Evolutionary conservation across 1,284 basidiomycete genomes (phyloP), one percentile per base, ranked within the genome.

Genomic region (Rhodotorula sp.): DNA sequence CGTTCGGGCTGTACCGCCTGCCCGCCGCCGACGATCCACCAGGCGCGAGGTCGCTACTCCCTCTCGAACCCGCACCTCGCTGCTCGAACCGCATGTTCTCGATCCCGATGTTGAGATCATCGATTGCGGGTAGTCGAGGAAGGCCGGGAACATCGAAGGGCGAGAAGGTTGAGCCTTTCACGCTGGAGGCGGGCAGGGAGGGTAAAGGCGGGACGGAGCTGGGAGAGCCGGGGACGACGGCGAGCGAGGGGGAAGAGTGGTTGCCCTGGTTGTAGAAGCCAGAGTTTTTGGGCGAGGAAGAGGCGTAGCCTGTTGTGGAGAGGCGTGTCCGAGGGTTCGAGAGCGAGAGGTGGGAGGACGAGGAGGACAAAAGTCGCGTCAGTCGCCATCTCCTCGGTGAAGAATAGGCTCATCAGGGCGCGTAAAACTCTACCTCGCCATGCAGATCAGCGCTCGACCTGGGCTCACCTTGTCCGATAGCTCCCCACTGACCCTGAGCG

Each of bases 51-150:
- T 44, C 39, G 39, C 39, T 44, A 17, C 39, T 44, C 39, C 39
- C 13, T 44, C 39, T 44, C 19, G 39, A 44, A 3, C 39, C 39
- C 39, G 39, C n/a, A 30, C 51, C 19, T n/a, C 63, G 65, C 39
- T 73, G 68, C 51, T 73, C 67, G 66, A 75, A 75, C 24, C 57
- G 67, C 74, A 75, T 75, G 57, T 51, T 65, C 51, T 75, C 74
- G 32, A 75, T 53, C 9, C 67, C 68, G 59, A 75, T 32, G 53
- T 71, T 69, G 67, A 75, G 70, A 55, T 75, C 74, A 67, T 75
- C 74, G 46, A 74, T 34, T 6, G 64, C 59, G 7, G 69, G 66
- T 27, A 69, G 56, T 24, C 65, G 52, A 4, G 68, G 70, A 4
- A 70, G 47, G n/a, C 66, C 66, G 39, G 62, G 56, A 6, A 55